Evolutionary conservation across 495 filamentous ascomycete genomes (phyloP).

Genomic region (Lasiosphaeria ovina): DNA sequence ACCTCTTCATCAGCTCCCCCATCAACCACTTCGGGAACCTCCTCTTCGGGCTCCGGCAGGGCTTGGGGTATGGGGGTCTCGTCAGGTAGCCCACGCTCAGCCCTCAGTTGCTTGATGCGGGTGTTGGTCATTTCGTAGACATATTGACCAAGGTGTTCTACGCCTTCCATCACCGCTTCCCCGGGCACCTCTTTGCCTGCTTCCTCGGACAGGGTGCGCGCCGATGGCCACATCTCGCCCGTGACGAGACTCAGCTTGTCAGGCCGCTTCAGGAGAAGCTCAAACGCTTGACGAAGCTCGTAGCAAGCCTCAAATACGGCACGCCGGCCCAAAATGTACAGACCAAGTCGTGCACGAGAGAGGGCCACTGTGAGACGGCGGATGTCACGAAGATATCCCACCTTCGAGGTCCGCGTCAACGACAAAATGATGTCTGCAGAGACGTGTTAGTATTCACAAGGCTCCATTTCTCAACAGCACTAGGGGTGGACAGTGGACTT

Average conservation of each 20-base stretch:
- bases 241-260: conserved; percentile 78
- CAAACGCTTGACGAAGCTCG: conserved; percentile 84
- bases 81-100: conserved; percentile 38
- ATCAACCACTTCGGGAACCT: conserved; percentile 41
- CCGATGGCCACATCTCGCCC: conserved; percentile 80
- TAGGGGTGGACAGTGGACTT: conserved; percentile 38
- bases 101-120: conserved; percentile 58
- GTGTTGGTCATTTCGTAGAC: conserved; percentile 95
- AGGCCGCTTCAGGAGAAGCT: conserved; percentile 64
- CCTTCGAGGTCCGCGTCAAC: conserved; percentile 78
- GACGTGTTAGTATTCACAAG: conserved; percentile 12
- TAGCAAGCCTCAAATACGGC: conserved; percentile 86
- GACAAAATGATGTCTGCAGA: conserved; percentile 83
- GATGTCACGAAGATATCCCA: conserved; percentile 93
- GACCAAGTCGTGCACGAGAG: conserved; percentile 84
- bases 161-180: conserved; percentile 72
- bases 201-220: conserved; percentile 56
- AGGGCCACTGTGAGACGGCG: conserved; percentile 95
- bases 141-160: conserved; percentile 95
- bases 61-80: conserved; percentile 10
- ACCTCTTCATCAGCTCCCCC: conserved; percentile 42
- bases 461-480: not conserved
- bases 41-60: conserved; percentile 40
- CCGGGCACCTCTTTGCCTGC: conserved; percentile 49
- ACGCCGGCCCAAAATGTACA: conserved; percentile 90